Evolutionary conservation across 2,329 filamentous ascomycete genomes (phyloP), one percentile per base, ranked within the genome.

Genomic region (Pseudophaeomoniella oleicola): DNA sequence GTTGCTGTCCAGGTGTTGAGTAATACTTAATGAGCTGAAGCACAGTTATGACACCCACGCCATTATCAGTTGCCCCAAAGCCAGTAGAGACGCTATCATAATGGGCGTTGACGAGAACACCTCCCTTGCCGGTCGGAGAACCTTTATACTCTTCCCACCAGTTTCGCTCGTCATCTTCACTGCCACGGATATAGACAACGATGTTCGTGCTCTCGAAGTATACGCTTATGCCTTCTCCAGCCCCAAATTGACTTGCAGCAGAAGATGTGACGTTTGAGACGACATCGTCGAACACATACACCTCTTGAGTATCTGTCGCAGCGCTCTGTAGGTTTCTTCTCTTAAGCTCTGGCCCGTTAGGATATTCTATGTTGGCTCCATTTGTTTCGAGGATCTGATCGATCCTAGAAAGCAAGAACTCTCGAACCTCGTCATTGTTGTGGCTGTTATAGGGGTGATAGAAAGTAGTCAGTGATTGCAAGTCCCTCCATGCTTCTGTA

Each of bases 141-240:
- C 62, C 62, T 39, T 60, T 57, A 30, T 55, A 57, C 27, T 58
- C 57, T 22, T 67, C 66, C 82, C 81, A 93, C 81, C 83, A 93
- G 31, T 74, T 67, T 5, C 77, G 76, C 18, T 71, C 63, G 16
- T 78, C 72, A 45, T 88, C 84, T 36, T 86, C 73, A 27, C 69
- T 74, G 19, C 90, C 90, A 32, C 83, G 78, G 40, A 98, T 81
- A 50, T 94, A 94, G 27, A 94, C 78, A 43, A 94, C 78, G 45
- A 94, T 77, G 50, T 96, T 98, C 43, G 75, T 88, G 19, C 85
- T 83, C 59, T 96, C 87, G 49, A 93, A 94, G 54, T 96, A 94
- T 17, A 84, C 72, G 9, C 63, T 68, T 14, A 58, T 51, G 5
- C 46, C 50, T n/a, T 27, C 37, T 1, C 54, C 50, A 27, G 58